Evolutionary conservation across 176 grass and related monocot species (phyloP).

Genomic region (Lolium perenne): DNA sequence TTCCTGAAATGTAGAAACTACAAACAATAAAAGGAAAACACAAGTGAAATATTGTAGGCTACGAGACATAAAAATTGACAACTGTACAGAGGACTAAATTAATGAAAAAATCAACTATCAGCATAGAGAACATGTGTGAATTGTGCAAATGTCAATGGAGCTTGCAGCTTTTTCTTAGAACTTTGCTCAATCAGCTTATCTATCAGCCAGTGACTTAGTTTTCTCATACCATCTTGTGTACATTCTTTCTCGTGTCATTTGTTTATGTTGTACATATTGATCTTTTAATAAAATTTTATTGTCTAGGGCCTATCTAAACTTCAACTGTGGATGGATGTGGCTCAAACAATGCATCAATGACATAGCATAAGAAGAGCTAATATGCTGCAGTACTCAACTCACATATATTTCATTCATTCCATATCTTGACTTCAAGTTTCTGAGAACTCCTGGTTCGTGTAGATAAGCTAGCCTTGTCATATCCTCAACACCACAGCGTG

Average conservation of each 20-base stretch:
- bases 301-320: background rate
- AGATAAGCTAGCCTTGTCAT: constrained; percentile 94
- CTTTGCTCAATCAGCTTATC: background rate
- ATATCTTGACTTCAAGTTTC: constrained; percentile 90
- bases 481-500: constrained; percentile 86
- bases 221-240: background rate
- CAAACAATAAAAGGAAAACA: constrained; percentile 26
- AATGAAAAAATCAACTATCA: constrained; percentile 10
- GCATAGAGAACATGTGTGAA: constrained; percentile 22
- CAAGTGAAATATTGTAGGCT: constrained; percentile 19
- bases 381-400: constrained; percentile 45
- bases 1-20: constrained; percentile 33
- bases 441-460: constrained; percentile 87
- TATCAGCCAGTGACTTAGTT: background rate
- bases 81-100: constrained; percentile 17
- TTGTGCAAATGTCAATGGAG: constrained; percentile 4
- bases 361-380: constrained; percentile 20
- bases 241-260: background rate
- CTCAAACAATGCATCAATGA: constrained; percentile 26
- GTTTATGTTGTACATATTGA: background rate
- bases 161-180: background rate
- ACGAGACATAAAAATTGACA: constrained; percentile 30
- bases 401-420: constrained; percentile 96
- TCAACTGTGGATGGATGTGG: background rate
- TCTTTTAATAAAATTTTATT: background rate